Percentiles rank a stretch among this genome's conserved stretches.
Conservation (phyloP, 78 protist genomes). For the Dictyostelium intermedium region DNA sequence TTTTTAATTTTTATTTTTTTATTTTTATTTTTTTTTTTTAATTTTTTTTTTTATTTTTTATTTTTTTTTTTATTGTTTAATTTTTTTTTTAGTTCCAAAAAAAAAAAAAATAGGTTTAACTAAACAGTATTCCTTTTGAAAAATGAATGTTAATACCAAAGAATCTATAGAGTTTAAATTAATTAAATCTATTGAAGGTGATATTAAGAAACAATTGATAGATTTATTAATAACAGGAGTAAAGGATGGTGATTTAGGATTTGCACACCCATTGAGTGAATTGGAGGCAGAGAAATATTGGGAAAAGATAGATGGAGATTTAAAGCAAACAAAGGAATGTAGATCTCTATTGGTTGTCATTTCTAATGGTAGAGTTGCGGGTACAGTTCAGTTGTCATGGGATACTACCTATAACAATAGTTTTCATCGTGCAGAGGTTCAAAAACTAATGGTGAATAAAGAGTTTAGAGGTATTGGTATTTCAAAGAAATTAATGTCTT, state of each 20-base stretch:
- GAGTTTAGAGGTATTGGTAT: not conserved
- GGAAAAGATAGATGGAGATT: not conserved
- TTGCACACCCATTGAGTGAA: not conserved
- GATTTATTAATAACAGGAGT: not conserved
- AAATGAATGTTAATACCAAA: not conserved
- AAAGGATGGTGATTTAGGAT: not conserved
- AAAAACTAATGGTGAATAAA: not conserved
- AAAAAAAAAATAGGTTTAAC: not conserved
- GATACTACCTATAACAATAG: not conserved
- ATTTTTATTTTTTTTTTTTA: too few relatives aligned
- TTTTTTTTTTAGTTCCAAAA: not conserved
- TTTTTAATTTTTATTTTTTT: too few relatives aligned
- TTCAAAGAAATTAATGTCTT: not conserved
- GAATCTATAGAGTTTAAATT: not conserved
- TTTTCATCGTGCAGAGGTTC: not conserved
- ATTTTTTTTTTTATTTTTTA: too few relatives aligned
- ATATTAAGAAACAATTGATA: not conserved
- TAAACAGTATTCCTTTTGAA: not conserved
- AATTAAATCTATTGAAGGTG: not conserved
- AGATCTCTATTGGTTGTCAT: not conserved
- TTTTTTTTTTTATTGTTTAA: too few relatives aligned
- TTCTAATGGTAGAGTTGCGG: not conserved
- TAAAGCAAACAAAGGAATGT: not conserved
- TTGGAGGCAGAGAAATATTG: not conserved
- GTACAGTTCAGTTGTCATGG: conserved; percentile 5